Percentiles rank a stretch among this genome's conserved stretches.
Conservation (phyloP, 345 rosid species). For the Rhodomyrtus tomentosa region DNA sequence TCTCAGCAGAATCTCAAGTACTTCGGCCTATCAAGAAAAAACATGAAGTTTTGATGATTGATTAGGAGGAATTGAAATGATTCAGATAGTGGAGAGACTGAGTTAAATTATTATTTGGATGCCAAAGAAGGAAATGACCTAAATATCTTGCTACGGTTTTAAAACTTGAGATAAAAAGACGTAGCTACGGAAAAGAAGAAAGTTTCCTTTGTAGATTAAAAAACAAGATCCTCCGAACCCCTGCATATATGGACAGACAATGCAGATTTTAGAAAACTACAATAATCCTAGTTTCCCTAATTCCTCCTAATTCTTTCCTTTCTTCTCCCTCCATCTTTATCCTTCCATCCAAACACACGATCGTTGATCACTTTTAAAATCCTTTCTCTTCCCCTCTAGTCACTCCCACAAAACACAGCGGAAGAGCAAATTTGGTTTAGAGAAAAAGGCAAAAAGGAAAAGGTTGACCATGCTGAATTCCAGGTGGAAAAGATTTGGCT, state of each 20-base stretch:
- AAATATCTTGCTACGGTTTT: background rate
- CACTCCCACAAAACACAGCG: background rate
- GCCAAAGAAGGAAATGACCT: background rate
- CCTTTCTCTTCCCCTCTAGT: background rate
- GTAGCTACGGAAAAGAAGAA: background rate
- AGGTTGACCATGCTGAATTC: background rate
- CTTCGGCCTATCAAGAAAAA: background rate
- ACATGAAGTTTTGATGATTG: background rate
- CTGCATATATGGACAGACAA: background rate
- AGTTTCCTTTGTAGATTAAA: background rate
- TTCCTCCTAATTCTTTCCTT: background rate
- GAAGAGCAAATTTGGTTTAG: background rate
- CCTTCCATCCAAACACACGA: background rate
- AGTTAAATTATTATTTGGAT: background rate
- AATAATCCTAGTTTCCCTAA: background rate
- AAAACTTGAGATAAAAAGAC: background rate
- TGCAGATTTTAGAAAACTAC: background rate
- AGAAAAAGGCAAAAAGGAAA: background rate
- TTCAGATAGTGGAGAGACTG: background rate
- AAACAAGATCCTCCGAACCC: background rate
- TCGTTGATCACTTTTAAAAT: background rate
- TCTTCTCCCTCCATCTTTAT: background rate
- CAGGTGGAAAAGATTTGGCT: background rate
- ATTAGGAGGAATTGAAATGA: background rate
- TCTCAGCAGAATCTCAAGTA: background rate